Conservation (phyloP, 108 stramenopile genomes). For the Discostella pseudostelligera region DNA sequence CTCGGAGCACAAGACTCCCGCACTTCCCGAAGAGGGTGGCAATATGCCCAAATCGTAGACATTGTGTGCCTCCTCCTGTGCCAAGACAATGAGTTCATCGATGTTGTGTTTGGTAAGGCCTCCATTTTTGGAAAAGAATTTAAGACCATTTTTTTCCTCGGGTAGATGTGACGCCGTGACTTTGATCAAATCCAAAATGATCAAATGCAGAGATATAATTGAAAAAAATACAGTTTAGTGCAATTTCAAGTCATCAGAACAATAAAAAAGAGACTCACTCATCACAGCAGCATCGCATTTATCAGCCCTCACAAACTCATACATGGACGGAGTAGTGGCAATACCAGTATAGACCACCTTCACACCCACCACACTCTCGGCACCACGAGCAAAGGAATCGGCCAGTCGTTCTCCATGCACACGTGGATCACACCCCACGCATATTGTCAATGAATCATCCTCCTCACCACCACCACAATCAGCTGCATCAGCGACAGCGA, state of each 20-base stretch:
- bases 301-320: constrained; percentile 51
- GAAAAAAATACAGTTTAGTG: no score
- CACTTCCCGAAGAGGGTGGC: constrained; percentile 67
- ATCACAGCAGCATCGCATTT: constrained; percentile 74
- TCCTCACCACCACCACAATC: neutral
- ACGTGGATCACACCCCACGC: constrained; percentile 77
- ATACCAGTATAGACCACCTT: constrained; percentile 67
- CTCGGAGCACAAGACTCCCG: constrained; percentile 58
- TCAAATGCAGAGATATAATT: no score
- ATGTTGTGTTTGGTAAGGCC: constrained; percentile 47
- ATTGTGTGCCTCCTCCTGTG: constrained; percentile 35
- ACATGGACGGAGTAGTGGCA: constrained; percentile 76
- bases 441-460: constrained; percentile 40
- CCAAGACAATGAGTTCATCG: constrained; percentile 39
- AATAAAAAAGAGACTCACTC: constrained; percentile 15
- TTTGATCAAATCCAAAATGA: no score
- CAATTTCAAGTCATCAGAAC: no score
- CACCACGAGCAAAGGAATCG: constrained; percentile 73
- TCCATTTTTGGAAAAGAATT: constrained; percentile 62
- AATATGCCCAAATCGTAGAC: constrained; percentile 64
- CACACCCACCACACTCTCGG: constrained; percentile 43
- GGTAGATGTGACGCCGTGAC: constrained; percentile 83
- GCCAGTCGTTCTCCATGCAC: constrained; percentile 60
- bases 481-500: no score
- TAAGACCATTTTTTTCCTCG: constrained; percentile 78